A percentile compares a stretch with the other conserved stretches of the same genome.
phyloP scores from a whole-genome alignment of 177 flowering plant species.

The Tripterygium wilfordii region DNA sequence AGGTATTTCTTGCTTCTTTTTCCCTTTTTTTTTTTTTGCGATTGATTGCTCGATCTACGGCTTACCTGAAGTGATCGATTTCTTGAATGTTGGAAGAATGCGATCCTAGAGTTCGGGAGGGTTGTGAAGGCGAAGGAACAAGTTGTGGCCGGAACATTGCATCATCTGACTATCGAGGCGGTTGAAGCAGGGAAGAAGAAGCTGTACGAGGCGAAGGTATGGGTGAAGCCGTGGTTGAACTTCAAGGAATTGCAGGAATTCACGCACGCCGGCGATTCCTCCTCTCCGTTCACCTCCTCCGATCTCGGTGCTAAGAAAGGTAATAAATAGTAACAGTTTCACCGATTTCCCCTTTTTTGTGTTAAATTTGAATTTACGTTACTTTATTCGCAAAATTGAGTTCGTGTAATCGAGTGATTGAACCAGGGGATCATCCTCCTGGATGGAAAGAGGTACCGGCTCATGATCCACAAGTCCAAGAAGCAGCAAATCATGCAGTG shows the following conservation, averaged over 20 bases:
- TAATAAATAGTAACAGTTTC: slow-evolving; percentile 25
- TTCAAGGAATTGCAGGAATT: slow-evolving; percentile 85
- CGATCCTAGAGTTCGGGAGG: slow-evolving; percentile 62
- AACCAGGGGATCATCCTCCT: slow-evolving; percentile 38
- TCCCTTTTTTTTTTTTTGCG: not conserved
- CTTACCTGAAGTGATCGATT: too few relatives aligned
- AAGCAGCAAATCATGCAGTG: slow-evolving; percentile 78
- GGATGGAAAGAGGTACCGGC: slow-evolving; percentile 64
- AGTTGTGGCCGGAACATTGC: slow-evolving; percentile 79
- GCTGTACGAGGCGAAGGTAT: slow-evolving; percentile 81
- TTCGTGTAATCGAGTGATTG: too few relatives aligned
- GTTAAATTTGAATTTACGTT: too few relatives aligned
- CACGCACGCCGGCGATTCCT: slow-evolving; percentile 48
- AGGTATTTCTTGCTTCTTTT: too few relatives aligned
- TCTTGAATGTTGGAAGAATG: slow-evolving; percentile 40
- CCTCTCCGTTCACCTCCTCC: slow-evolving; percentile 45
- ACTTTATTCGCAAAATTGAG: too few relatives aligned
- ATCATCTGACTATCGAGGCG: slow-evolving; percentile 76
- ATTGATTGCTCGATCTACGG: too few relatives aligned
- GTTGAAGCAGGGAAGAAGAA: slow-evolving; percentile 74
- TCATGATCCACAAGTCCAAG: slow-evolving; percentile 68
- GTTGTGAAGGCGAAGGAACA: slow-evolving; percentile 81
- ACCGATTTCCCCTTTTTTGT: not conserved
- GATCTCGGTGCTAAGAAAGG: slow-evolving; percentile 75
- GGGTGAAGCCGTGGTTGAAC: slow-evolving; percentile 92